Evolutionary conservation across 495 filamentous ascomycete species (phyloP).

Genomic region (Penicillium goetzii): DNA sequence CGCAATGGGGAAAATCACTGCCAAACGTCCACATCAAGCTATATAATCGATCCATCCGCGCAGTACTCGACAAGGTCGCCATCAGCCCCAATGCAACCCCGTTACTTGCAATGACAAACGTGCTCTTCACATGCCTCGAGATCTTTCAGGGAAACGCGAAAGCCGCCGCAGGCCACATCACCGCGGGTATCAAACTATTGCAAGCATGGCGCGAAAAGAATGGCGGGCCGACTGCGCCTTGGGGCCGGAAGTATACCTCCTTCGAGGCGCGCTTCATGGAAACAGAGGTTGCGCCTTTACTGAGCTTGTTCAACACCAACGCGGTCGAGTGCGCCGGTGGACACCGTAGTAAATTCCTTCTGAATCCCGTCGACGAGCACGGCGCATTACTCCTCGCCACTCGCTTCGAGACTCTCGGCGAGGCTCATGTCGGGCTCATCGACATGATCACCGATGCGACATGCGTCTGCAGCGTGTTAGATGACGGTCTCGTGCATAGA

Average conservation of each 20-base stretch:
- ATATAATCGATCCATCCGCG: conserved; percentile 25
- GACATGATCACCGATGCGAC: conserved; percentile 22
- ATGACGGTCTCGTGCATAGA: neutral
- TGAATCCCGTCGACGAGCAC: conserved; percentile 15
- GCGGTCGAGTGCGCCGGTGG: conserved; percentile 10
- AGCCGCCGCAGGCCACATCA: conserved; percentile 22
- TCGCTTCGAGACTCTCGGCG: conserved; percentile 19
- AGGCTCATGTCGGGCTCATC: conserved; percentile 23
- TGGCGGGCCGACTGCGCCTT: neutral
- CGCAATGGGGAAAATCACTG: neutral
- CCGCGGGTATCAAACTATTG: conserved; percentile 25
- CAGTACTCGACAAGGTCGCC: conserved; percentile 19
- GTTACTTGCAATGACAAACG: conserved; percentile 19
- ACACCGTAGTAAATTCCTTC: conserved; percentile 11
- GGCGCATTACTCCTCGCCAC: conserved; percentile 14
- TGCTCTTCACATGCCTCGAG: conserved; percentile 30
- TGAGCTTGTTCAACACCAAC: conserved; percentile 25
- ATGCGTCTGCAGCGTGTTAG: conserved; percentile 2
- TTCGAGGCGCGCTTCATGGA: conserved; percentile 26
- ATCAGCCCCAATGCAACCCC: conserved; percentile 10
- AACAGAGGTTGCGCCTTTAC: conserved; percentile 24
- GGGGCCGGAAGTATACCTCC: conserved; percentile 17
- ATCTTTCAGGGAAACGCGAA: conserved; percentile 23
- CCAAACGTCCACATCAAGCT: conserved; percentile 13
- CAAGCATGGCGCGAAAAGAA: conserved; percentile 19